Evolutionary conservation across 176 grass and related monocot species (phyloP).

Genomic region (Typha latifolia): DNA sequence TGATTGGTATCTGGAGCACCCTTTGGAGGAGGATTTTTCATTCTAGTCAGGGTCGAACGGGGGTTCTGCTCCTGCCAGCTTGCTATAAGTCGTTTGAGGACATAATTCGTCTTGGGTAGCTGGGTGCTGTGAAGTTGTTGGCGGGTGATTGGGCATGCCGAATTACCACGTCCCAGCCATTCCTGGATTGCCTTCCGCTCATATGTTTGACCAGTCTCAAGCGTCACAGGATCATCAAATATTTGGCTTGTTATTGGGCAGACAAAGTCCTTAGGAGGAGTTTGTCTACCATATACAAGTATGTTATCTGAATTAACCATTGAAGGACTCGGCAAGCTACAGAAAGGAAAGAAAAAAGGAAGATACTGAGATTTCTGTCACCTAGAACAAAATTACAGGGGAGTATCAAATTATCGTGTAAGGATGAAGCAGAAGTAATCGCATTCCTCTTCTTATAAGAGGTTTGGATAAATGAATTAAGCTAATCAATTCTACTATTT

Average conservation of each 20-base stretch:
- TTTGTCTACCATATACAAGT: conserved; percentile 1
- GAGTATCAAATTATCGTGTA: not conserved
- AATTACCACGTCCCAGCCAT: conserved; percentile 54
- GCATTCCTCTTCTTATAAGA: not conserved
- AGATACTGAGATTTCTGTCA: not conserved
- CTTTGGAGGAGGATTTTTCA: conserved; percentile 18
- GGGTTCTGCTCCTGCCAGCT: conserved; percentile 37
- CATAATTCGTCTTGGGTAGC: conserved; percentile 62
- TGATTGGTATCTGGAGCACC: conserved; percentile 21
- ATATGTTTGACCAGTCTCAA: conserved; percentile 64
- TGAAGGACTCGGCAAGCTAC: conserved; percentile 6
- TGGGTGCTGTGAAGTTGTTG: conserved; percentile 36
- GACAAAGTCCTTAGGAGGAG: conserved; percentile 64
- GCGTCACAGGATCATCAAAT: conserved; percentile 68
- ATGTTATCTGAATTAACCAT: conserved; percentile 17
- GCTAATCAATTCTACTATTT: not conserved
- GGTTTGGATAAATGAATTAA: not conserved
- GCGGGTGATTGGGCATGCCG: conserved; percentile 64
- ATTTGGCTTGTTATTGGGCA: conserved; percentile 60
- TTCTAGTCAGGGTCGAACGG: not conserved
- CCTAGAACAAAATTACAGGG: not conserved
- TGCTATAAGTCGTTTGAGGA: conserved; percentile 58
- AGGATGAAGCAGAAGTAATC: not conserved
- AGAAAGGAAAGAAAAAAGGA: not conserved
- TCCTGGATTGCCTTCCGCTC: conserved; percentile 67